Base-by-base conservation (phyloP, 352 stramenopile species). In the Plasmopara halstedii region DNA sequence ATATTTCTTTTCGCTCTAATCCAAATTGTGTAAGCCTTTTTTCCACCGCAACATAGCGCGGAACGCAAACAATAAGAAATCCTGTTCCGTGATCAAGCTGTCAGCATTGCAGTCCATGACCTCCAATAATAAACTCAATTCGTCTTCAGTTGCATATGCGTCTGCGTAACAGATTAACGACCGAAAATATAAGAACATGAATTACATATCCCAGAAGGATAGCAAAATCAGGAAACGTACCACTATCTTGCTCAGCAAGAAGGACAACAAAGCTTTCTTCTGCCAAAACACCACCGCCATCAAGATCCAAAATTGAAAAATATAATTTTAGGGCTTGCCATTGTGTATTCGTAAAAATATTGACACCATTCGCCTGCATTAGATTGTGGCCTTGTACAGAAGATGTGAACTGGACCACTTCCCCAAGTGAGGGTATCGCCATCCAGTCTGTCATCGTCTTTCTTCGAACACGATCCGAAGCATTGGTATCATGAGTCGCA, bases 11-110 rank as follows among this genome's bases (percentile, higher is more conserved):
- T 15, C 42, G 18, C 26, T 55, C 40, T 59, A 62, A 21, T 46
- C 43, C n/a, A 51, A 62, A 32, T 51, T 51, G 37, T 68, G 57
- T 19, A 65, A 20, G 40, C 46, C 48, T 44, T 83, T 86, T 36
- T 80, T 80, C 73, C 73, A 85, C 9, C 56, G 71, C 38, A 87
- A 54, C 36, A 67, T 69, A 34, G 80, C 77, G 19, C 80, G 74
- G 62, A 85, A 85, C 10, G 80, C 80, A 39, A 91, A 91, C 21
- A 84, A 69, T 53, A 91, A 56, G 43, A 88, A 91, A 64, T 91
- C 80, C 54, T 85, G 73, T 47, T 73, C 66, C 3, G 74, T 85
- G 36, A 91, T 83, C 46, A 85, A 66, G 2, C 63, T 78, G 50
- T 91, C 80, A 45, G 65, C 67, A 45, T 91, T 82, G 57, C 66